phyloP scores from a whole-genome alignment of 176 grass and related monocot genomes.

The Triticum timopheevii region DNA sequence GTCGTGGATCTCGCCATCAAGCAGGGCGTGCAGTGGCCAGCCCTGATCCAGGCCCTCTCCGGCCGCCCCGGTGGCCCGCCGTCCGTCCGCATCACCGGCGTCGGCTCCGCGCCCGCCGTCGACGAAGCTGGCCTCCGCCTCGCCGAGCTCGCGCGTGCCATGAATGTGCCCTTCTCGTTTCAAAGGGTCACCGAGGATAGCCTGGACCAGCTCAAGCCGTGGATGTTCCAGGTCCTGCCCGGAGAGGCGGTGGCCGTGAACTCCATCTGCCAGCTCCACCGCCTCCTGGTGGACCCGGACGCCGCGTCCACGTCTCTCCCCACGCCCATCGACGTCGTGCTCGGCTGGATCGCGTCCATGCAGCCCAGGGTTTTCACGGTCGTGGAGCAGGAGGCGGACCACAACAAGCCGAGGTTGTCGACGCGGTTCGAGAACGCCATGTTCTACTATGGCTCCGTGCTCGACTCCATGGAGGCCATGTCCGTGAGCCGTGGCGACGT shows the following conservation, averaged over 20 bases:
- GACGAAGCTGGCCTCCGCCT: conserved; percentile 60
- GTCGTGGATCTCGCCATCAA: conserved; percentile 56
- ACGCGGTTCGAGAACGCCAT: conserved; percentile 72
- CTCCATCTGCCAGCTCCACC: conserved; percentile 75
- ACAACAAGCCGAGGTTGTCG: conserved; percentile 49
- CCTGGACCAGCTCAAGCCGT: conserved; percentile 42
- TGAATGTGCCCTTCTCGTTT: conserved; percentile 57
- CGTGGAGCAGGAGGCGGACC: conserved; percentile 77
- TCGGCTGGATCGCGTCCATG: conserved; percentile 34
- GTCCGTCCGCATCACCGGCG: conserved; percentile 46
- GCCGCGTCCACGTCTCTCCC: background rate
- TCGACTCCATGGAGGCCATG: conserved; percentile 64
- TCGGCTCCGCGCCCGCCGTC: conserved; percentile 6
- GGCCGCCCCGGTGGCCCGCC: conserved; percentile 35
- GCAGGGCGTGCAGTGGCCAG: conserved; percentile 63
- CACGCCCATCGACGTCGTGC: conserved; percentile 57
- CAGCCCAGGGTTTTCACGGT: conserved; percentile 65
- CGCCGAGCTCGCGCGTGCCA: conserved; percentile 41
- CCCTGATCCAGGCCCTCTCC: conserved; percentile 48
- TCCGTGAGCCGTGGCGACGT: background rate
- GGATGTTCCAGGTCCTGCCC: conserved; percentile 44
- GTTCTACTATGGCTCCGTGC: conserved; percentile 74
- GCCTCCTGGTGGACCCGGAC: conserved; percentile 57
- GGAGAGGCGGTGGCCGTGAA: conserved; percentile 76
- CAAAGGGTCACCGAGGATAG: conserved; percentile 32